Percentiles rank a stretch among this genome's conserved stretches.
These are phyloP conservation scores for Intubia oerlemansii DNA, from an alignment of 2,329 filamentous ascomycete genomes.

Conservation along the genomic window DNA sequence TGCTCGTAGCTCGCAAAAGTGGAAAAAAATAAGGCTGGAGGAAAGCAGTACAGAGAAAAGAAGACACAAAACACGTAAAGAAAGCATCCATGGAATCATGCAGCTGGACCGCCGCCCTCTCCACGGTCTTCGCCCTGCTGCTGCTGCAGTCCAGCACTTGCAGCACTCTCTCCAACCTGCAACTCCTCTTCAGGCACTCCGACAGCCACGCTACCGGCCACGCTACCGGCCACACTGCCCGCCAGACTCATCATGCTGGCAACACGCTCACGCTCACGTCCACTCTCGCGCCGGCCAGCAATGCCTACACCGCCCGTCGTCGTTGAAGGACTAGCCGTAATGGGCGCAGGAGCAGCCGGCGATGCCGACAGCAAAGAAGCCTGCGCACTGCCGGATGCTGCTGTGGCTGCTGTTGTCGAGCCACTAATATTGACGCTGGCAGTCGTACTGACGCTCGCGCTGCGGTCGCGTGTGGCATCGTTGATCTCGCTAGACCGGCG, in stretches of 20 bases:
- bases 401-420: too few species aligned
- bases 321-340: too few species aligned
- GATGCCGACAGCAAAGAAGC: too few species aligned
- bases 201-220: slow-evolving; percentile 22
- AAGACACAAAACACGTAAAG: too few species aligned
- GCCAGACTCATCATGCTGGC: slow-evolving; percentile 22
- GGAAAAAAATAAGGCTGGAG: too few species aligned
- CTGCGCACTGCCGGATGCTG: too few species aligned
- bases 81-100: too few species aligned
- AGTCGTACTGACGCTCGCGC: slow-evolving; percentile 31
- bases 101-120: too few species aligned
- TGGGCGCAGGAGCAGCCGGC: slow-evolving; percentile 13
- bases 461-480: slow-evolving; percentile 18
- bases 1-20: too few species aligned
- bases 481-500: slow-evolving; percentile 22
- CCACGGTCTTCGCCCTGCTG: too few species aligned
- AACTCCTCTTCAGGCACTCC: slow-evolving; percentile 39
- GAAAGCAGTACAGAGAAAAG: too few species aligned
- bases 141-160: too few species aligned
- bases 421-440: slow-evolving; percentile 29
- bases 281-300: slow-evolving; percentile 21
- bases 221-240: slow-evolving; percentile 19
- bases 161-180: slow-evolving; percentile 39
- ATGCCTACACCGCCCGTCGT: slow-evolving; percentile 18
- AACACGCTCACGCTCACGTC: slow-evolving; percentile 23